phyloP scores from a whole-genome alignment of 805 yeast species.

The Ogataea trehalophila region DNA sequence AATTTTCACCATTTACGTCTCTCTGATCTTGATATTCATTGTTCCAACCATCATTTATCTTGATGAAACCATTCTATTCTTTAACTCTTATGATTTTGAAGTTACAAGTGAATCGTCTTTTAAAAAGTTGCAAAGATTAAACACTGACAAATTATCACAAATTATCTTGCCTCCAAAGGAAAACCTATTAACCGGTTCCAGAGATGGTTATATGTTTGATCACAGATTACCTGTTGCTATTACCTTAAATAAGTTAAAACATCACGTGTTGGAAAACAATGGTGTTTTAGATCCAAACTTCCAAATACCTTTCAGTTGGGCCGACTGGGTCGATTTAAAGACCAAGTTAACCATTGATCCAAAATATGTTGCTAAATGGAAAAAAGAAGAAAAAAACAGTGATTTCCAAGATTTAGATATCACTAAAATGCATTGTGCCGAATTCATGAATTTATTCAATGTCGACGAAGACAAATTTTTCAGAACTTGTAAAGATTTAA shows the following conservation, averaged over 20 bases:
- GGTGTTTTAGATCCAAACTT: conserved; percentile 20
- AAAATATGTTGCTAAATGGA: conserved; percentile 7
- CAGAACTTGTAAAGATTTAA: conserved; percentile 9
- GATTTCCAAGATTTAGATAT: conserved; percentile 5
- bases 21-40: conserved; percentile 10
- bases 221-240: conserved; percentile 31
- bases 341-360: conserved; percentile 13
- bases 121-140: conserved; percentile 9
- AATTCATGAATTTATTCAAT: conserved; percentile 11
- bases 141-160: conserved; percentile 33
- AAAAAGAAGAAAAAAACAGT: not conserved
- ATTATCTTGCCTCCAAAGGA: conserved; percentile 59
- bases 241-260: conserved; percentile 17
- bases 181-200: not conserved
- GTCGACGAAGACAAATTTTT: conserved; percentile 6
- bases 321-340: conserved; percentile 25
- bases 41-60: conserved; percentile 15
- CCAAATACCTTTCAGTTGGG: conserved; percentile 32
- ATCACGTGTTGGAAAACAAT: conserved; percentile 12
- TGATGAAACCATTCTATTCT: conserved; percentile 10
- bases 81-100: conserved; percentile 6
- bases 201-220: conserved; percentile 18
- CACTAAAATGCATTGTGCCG: conserved; percentile 14
- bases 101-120: conserved; percentile 11
- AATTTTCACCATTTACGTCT: conserved; percentile 11